Base-by-base conservation (phyloP, 495 filamentous ascomycete genomes). In the Hypoxylon fuscum region DNA sequence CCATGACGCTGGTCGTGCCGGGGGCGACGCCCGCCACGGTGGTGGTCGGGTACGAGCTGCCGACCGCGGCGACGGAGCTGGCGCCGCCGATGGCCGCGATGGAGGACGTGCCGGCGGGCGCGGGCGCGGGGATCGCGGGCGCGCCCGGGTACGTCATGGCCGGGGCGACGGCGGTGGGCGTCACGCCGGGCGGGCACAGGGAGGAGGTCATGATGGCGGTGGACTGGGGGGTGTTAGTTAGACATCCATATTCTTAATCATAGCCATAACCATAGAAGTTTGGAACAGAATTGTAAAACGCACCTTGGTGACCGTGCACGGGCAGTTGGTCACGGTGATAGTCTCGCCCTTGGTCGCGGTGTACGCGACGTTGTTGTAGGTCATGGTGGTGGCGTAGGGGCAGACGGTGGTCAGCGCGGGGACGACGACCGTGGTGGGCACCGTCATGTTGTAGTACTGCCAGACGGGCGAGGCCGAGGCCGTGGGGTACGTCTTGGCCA, bases 291-390 rank as follows among this genome's bases (percentile, higher is more conserved):
- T 2, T 25, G 10, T 1, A 7, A n/a, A 38, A 20, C 63, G 53
- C 63, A 73, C 70, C n/a, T 49, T 69, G 25, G 68, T 64, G 1
- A 73, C 35, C 8, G 70, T 73, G 62, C 70, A 73, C 40, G 70
- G 70, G 56, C 70, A 73, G 56, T 71, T 47, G 0, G 68, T 71
- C 0, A 70, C 64, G 1, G 59, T 60, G 20, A 73, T 8, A 5
- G 62, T 54, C 56, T 70, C 15, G 59, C 64, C 59, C 40, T 55
- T 54, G 3, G 68, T 73, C 23, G 67, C 68, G 5, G 72, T 62
- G 49, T 75, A 75, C 8, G 44, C 23, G 9, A 55, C 44, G 29
- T 43, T 69, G 21, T 62, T 60, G 54, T 65, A 69, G 12, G 59
- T 72, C 3, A 75, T 17, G 12, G 55, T 62, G 0, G 72, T 73